Conservation (phyloP, 1,284 basidiomycete species). For the Ustilago tritici region DNA sequence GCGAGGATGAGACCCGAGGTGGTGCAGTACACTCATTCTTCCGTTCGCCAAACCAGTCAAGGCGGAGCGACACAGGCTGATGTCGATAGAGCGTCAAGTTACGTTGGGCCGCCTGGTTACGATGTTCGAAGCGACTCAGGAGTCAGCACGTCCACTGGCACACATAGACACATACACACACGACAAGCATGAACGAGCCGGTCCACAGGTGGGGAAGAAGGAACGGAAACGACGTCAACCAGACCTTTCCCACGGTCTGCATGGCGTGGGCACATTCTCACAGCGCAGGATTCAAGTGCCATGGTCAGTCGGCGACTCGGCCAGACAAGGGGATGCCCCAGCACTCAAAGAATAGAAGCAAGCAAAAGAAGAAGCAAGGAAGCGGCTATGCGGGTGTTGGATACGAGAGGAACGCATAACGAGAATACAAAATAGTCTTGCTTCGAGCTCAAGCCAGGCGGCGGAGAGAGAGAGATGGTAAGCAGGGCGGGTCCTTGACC, state of each 20-base stretch:
- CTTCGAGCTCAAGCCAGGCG: background rate
- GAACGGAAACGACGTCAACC: background rate
- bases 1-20: background rate
- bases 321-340: background rate
- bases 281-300: conserved; percentile 6
- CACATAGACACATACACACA: background rate
- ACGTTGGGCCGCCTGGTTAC: background rate
- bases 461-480: background rate
- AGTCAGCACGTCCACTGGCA: conserved; percentile 1
- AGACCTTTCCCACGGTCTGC: background rate
- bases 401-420: background rate
- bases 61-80: background rate
- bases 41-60: background rate
- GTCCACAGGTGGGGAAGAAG: conserved; percentile 3
- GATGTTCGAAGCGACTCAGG: background rate
- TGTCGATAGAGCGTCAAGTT: background rate
- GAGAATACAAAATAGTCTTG: background rate
- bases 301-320: background rate
- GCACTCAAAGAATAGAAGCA: background rate
- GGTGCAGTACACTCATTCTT: background rate
- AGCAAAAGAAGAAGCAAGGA: background rate
- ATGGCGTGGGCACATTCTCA: no score
- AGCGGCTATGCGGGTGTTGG: conserved; percentile 2
- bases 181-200: background rate
- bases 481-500: background rate